Evolutionary conservation across 2,329 filamentous ascomycete species (phyloP), one percentile per base, ranked within the genome.

Genomic region (Alternaria infectoria): DNA sequence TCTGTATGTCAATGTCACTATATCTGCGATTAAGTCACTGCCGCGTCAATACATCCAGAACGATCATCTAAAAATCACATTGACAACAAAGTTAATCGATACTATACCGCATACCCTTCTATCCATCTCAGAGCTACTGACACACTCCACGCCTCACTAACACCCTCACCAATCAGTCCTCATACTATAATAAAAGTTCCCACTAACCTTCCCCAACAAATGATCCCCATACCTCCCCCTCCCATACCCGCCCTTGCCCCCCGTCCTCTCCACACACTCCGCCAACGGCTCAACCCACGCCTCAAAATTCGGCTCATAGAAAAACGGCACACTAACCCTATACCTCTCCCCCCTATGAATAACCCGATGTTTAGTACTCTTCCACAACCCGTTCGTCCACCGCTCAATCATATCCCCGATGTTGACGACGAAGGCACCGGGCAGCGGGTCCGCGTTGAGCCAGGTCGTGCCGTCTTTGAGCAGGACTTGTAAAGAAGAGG

Each of bases 351-450:
- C 77, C 2, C 72, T 65, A 66, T 85, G 83, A 4, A 85, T 75
- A 10, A 85, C 83, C 5, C 83, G 72, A 71, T 85, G 83, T 32
- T 78, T 66, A 2, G 83, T 84, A 23, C 74, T 79, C 62, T 79
- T 79, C 75, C 81, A 83, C 47, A 77, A 25, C 30, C 81, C 82
- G 54, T 81, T 80, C 15, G 82, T 83, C 81, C 81, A 83, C 46
- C 80, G 71, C 73, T 83, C 79, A 64, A 85, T 79, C 80, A 85
- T 81, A 65, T 85, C 83, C 1, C 83, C 83, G 49, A 85, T 81
- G 64, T 85, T 85, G 6, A 85, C 81, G 3, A 85, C 82, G 57
- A 83, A 84, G 0, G 80, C 76, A 15, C 81, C 83, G 3, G 77
- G 74, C 0, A 83, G 73, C 0, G 83, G 83, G 51, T 84, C 80